Conservation (phyloP, 2,329 filamentous ascomycete species). For the Colletotrichum incanum region DNA sequence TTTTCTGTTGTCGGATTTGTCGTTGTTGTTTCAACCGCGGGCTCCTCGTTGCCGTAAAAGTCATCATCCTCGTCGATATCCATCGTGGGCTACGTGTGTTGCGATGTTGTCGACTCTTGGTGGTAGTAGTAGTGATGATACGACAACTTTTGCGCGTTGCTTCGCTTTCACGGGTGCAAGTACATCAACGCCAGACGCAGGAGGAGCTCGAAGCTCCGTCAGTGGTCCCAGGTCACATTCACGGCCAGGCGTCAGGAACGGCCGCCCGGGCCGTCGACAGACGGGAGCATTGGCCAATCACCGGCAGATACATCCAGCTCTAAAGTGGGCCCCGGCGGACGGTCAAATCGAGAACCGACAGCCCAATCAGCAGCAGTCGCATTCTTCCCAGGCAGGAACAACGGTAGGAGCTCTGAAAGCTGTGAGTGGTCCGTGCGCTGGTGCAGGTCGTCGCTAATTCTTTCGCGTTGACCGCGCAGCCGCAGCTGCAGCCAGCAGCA, state of each 20-base stretch:
- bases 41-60: constrained; percentile 76
- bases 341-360: constrained; percentile 1
- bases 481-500: constrained; percentile 7
- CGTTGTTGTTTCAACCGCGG: constrained; percentile 52
- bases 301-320: background rate
- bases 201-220: constrained; percentile 21
- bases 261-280: constrained; percentile 10
- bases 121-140: background rate
- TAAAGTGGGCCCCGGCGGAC: background rate
- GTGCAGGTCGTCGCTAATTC: constrained; percentile 27
- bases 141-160: constrained; percentile 16
- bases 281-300: constrained; percentile 11
- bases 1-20: constrained; percentile 24
- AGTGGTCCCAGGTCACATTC: background rate
- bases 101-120: constrained; percentile 6
- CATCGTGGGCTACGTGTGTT: constrained; percentile 59
- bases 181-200: background rate
- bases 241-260: constrained; percentile 8
- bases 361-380: constrained; percentile 32
- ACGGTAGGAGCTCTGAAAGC: constrained; percentile 15
- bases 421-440: constrained; percentile 24
- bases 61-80: constrained; percentile 79
- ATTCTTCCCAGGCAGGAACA: background rate
- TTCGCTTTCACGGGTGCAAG: constrained; percentile 8
- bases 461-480: constrained; percentile 33